Evolutionary conservation across 768 basidiomycete genomes (phyloP).

Genomic region (Myochromella boudieri): DNA sequence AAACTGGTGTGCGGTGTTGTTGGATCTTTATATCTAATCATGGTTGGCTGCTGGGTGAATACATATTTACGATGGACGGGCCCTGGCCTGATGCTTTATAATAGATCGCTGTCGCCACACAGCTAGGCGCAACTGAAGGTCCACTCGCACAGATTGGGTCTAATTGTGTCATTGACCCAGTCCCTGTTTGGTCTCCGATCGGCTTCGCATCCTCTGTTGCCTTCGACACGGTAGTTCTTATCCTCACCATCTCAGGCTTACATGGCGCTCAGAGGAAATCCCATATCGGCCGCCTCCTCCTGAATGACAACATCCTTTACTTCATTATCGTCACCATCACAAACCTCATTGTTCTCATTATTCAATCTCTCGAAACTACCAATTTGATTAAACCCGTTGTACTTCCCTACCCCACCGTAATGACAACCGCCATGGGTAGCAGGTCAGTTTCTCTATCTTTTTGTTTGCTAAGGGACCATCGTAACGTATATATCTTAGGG

Average conservation of each 20-base stretch:
- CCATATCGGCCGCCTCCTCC: neutral
- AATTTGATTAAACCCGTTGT: neutral
- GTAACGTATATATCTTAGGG: neutral
- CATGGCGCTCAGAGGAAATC: neutral
- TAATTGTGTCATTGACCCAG: conserved; percentile 20
- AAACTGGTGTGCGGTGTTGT: conserved; percentile 14
- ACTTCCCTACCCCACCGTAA: neutral
- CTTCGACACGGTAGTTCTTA: conserved; percentile 19
- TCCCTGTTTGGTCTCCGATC: conserved; percentile 19
- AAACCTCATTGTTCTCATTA: neutral
- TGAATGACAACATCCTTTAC: neutral
- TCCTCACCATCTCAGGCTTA: conserved; percentile 11
- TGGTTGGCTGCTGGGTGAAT: conserved; percentile 17
- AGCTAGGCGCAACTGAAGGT: conserved; percentile 12
- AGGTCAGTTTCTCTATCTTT: neutral
- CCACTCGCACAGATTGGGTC: conserved; percentile 20
- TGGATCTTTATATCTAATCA: conserved; percentile 7
- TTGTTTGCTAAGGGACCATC: neutral
- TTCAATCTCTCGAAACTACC: neutral
- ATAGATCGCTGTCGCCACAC: neutral
- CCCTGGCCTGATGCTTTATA: conserved; percentile 13
- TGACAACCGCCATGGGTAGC: neutral
- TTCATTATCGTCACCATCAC: neutral
- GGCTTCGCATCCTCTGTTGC: conserved; percentile 19
- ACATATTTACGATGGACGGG: conserved; percentile 13